A percentile compares a stretch with the other conserved stretches of the same genome.
Evolutionary conservation across 495 filamentous ascomycete species (phyloP).

Genomic region (Neurospora cerealis): DNA sequence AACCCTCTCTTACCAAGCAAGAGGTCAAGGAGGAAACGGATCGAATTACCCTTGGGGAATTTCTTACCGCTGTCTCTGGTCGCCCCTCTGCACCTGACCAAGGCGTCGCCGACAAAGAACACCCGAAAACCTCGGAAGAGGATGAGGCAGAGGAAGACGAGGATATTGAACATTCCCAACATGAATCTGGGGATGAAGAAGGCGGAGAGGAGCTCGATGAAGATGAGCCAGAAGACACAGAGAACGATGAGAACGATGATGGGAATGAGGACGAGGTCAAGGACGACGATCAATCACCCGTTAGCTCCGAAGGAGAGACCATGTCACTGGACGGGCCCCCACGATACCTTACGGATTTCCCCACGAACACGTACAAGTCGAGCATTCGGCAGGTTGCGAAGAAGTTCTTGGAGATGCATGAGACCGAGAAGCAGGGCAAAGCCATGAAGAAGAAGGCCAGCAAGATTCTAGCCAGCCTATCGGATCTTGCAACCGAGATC

Average conservation of each 20-base stretch:
- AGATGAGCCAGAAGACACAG: slow-evolving; percentile 48
- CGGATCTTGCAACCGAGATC: slow-evolving; percentile 59
- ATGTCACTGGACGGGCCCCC: slow-evolving; percentile 45
- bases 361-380: slow-evolving; percentile 60
- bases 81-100: slow-evolving; percentile 1
- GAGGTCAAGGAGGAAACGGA: slow-evolving; percentile 15
- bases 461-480: slow-evolving; percentile 63
- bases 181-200: neutral
- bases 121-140: slow-evolving; percentile 14
- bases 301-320: slow-evolving; percentile 48
- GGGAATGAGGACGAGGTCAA: slow-evolving; percentile 49
- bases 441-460: slow-evolving; percentile 67
- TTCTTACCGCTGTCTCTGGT: neutral
- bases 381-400: slow-evolving; percentile 66
- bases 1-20: slow-evolving; percentile 11
- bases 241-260: slow-evolving; percentile 44
- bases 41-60: neutral
- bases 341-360: slow-evolving; percentile 37
- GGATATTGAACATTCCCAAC: slow-evolving; percentile 15
- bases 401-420: slow-evolving; percentile 72
- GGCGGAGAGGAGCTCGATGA: slow-evolving; percentile 35
- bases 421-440: slow-evolving; percentile 59
- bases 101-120: slow-evolving; percentile 23
- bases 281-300: slow-evolving; percentile 62
- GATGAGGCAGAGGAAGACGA: slow-evolving; percentile 36